Base-by-base conservation (phyloP, 2,329 filamentous ascomycete species). In the Aspergillus arachidicola region DNA sequence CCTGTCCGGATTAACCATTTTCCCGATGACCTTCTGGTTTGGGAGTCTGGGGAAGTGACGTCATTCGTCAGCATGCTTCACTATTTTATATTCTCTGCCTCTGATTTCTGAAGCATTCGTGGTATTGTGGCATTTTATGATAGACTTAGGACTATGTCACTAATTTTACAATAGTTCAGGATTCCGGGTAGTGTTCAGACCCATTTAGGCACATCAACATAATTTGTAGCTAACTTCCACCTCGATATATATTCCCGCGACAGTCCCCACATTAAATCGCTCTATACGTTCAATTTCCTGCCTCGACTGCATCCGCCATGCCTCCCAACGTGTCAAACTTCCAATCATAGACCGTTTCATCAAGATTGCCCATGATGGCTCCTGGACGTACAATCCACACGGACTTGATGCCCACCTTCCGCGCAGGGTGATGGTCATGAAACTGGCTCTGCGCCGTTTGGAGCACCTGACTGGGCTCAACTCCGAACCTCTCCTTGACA, bases 361-460 rank as follows among this genome's bases (percentile, higher is more conserved):
- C 74, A 66, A 56, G 11, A 60, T 81, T 84, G 56, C 72, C 72
- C 68, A 78, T 73, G 14, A 78, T 76, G 6, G 77, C 78, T 36
- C 81, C 79, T 1, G 78, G 70, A 55, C 80, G 72, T 54, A 80
- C 81, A 69, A 92, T 91, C 89, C 89, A 93, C 21, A 84, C 85
- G 61, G 84, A 88, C 66, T 81, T 82, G 46, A 92, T 72, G 1
- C 86, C 88, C 21, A 88, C 69, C 71, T 85, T 74, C 75, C 85
- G 85, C 3, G 88, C 87, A 0, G 91, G 88, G 6, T 85, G 82
- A 75, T 92, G 89, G 68, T 93, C 91, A 66, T 89, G 86, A 43
- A 81, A 83, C 73, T 91, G 76, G 65, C 87, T 89, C 76, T 90
- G 85, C 58, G 90, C 91, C 0, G 89, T 89, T 72, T 91, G 89